Base-by-base conservation (phyloP, 2,329 filamentous ascomycete species). In the Dactylellina haptotyla region DNA sequence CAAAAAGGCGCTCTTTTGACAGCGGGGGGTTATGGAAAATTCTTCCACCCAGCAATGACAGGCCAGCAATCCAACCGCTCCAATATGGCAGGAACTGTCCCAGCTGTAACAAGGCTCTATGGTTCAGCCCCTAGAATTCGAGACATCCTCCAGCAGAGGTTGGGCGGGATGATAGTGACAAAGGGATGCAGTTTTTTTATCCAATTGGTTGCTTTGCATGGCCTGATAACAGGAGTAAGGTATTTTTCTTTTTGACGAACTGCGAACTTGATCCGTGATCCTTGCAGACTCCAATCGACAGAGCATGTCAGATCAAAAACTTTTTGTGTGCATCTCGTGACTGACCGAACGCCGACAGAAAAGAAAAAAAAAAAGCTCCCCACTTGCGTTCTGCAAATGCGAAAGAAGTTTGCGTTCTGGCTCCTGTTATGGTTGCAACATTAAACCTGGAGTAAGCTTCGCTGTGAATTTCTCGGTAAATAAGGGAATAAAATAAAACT, bases 41-140 rank as follows among this genome's bases (percentile, higher is more conserved):
- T 48, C 23, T 34, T 14, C 8, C 37, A 14, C 23, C 48, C 20
- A 45, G 16, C 30, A 34, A 6, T 5, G 23, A 14, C 14, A n/a
- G 28, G 10, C 25, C 16, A 8, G 25, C 18, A 54, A 23, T 32
- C 26, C 45, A 62, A 53, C 43, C 57, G 45, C 69, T 37, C 25
- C 28, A n/a, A 25, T 30, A 28, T 53, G 16, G 50, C 26, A 41
- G 64, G 62, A 69, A 61, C 37, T n/a, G 10, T 56, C 43, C 28
- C 25, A 34, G 64, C 50, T 56, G 18, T 39, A 53, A 37, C 64
- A 61, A 56, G 64, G 64, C 56, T 45, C 59, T 34, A 26, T 51
- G 51, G 39, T 46, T 65, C 37, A 54, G 56, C 64, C 64, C 56
- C 64, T 46, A 54, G 61, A n/a, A 66, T 73, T 73, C 48, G 69